phyloP scores from a whole-genome alignment of 352 stramenopile species.

The Phytophthora tentaculata region DNA sequence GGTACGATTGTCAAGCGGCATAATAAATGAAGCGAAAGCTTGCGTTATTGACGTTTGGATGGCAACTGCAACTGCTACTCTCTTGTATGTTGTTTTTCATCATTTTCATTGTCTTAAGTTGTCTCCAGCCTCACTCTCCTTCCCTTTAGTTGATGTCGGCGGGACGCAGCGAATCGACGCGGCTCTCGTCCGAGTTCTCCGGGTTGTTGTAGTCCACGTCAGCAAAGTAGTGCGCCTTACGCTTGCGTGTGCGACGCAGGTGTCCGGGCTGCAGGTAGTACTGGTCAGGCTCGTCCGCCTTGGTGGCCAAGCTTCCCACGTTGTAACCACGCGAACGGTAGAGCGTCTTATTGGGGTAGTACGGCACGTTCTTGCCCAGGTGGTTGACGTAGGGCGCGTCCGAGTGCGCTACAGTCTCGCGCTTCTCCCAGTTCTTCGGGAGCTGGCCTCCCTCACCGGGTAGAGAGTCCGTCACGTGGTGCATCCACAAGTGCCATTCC shows the following conservation, averaged over 20 bases:
- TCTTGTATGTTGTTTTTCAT: constrained; percentile 3
- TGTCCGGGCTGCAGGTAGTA: constrained; percentile 86
- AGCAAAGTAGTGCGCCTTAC: constrained; percentile 64
- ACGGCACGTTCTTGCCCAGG: constrained; percentile 66
- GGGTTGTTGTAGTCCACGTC: constrained; percentile 89
- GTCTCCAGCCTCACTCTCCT: neutral
- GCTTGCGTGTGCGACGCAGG: constrained; percentile 73
- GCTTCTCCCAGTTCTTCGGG: constrained; percentile 74
- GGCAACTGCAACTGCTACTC: constrained; percentile 3
- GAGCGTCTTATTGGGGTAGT: constrained; percentile 80
- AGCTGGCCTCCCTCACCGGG: constrained; percentile 69
- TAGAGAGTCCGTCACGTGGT: constrained; percentile 76
- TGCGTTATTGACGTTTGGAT: constrained; percentile 27
- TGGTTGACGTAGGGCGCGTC: constrained; percentile 79
- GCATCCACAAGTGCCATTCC: constrained; percentile 88
- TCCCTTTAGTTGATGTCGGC: constrained; percentile 65
- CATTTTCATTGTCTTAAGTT: constrained; percentile 3
- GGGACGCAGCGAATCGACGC: constrained; percentile 59
- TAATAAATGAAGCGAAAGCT: constrained; percentile 42
- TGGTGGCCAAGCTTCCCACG: constrained; percentile 69
- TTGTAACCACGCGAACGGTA: constrained; percentile 85
- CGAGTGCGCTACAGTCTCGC: constrained; percentile 53
- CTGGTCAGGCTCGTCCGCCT: constrained; percentile 71
- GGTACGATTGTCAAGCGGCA: constrained; percentile 4
- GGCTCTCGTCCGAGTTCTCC: constrained; percentile 44